Evolutionary conservation across 352 stramenopile species (phyloP).

Genomic region (Pythium phragmiticola): DNA sequence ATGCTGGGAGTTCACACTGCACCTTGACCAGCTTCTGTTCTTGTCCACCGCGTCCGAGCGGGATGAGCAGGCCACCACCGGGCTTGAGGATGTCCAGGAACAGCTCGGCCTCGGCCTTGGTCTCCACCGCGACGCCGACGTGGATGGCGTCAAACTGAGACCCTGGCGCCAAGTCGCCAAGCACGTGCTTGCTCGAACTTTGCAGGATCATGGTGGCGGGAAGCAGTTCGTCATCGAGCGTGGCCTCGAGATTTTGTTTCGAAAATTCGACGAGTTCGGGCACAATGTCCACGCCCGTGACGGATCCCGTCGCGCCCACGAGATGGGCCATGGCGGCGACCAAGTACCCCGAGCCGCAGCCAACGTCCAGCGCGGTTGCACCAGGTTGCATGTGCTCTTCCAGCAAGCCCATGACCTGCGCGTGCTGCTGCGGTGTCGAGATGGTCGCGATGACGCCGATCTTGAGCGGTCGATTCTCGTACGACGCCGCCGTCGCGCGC

Average conservation of each 20-base stretch:
- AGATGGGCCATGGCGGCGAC: slow-evolving; percentile 78
- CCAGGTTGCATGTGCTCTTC: slow-evolving; percentile 65
- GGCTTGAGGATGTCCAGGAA: slow-evolving; percentile 70
- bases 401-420: slow-evolving; percentile 69
- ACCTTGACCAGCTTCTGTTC: slow-evolving; percentile 87
- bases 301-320: slow-evolving; percentile 47
- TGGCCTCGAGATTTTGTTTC: slow-evolving; percentile 51
- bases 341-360: slow-evolving; percentile 79
- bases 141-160: slow-evolving; percentile 75
- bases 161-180: slow-evolving; percentile 30
- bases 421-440: slow-evolving; percentile 85
- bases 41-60: slow-evolving; percentile 48
- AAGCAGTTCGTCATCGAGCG: slow-evolving; percentile 39
- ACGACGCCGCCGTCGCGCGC: slow-evolving; percentile 35
- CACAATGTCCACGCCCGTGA: slow-evolving; percentile 80
- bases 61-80: slow-evolving; percentile 66
- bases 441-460: slow-evolving; percentile 82
- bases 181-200: slow-evolving; percentile 45
- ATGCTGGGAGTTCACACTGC: not conserved
- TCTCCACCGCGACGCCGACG: slow-evolving; percentile 75
- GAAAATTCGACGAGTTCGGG: slow-evolving; percentile 71
- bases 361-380: slow-evolving; percentile 65
- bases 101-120: slow-evolving; percentile 65
- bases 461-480: slow-evolving; percentile 74
- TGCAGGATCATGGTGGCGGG: slow-evolving; percentile 43